Evolutionary conservation across 2,329 filamentous ascomycete genomes (phyloP), one percentile per base, ranked within the genome.

Genomic region (Penicillium sp.): DNA sequence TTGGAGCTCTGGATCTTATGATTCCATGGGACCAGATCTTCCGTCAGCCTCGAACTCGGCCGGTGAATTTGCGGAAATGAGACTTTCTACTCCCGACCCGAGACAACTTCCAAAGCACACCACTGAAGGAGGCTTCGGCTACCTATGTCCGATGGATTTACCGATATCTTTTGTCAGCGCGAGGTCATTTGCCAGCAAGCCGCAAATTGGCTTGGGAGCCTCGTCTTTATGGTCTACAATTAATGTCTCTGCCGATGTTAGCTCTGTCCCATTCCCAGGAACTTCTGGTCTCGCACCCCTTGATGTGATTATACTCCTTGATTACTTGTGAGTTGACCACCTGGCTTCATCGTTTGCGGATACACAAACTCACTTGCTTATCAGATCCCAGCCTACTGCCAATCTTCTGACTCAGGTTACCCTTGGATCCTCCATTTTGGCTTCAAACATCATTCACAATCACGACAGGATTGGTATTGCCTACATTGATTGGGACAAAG

Each of bases 251-350:
- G 61, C 56, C 18, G 61, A 64, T 42, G 59, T 58, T 33, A 54
- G 48, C 24, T 63, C 61, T 12, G 60, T 58, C 23, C 44, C 45
- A 3, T 42, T 56, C 7, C 51, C 52, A 29, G 47, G 42, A 18
- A 42, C 46, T 39, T 60, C 57, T 4, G 54, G 23, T 8, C 49
- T 53, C 46, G 51, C 63, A n/a, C 62, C 65, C 6, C 59, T 72
- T 28, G 66, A 71, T 43, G 55, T 68, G n/a, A 57, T 66, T 33
- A 61, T 72, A 32, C 46, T 72, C 8, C 55, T 72, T 29, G 67
- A 72, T 46, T 65, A 59, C 32, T 50, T 64, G 69, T 72, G 51
- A 53, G 68, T 65, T 23, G 15, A 13, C 7, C 31, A 5, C 10
- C 9, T 39, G 10, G 13, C 15, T 9, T 39, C 27, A 28, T 33